Conservation (phyloP, 805 yeast species). For the Saccharomycopsis synnaedendra region DNA sequence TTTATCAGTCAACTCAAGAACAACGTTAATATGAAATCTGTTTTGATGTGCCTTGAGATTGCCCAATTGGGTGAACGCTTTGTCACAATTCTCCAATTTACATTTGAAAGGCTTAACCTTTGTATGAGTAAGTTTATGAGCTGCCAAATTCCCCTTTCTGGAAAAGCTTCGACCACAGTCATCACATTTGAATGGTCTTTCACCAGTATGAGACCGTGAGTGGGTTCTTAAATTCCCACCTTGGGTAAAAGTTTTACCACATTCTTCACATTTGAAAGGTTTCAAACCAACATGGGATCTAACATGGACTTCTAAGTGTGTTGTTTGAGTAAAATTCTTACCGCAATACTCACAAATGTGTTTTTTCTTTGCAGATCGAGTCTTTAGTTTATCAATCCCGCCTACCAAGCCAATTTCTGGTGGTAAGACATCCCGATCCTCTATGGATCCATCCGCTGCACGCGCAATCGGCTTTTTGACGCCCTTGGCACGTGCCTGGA, state of each 20-base stretch:
- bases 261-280: conserved; percentile 70
- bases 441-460: conserved; percentile 62
- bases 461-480: conserved; percentile 52
- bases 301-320: conserved; percentile 83
- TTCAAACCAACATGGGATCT: conserved; percentile 80
- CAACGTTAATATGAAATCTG: conserved; percentile 66
- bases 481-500: conserved; percentile 79
- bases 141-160: conserved; percentile 84
- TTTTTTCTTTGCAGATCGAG: conserved; percentile 29
- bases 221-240: conserved; percentile 87
- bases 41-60: conserved; percentile 92
- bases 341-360: conserved; percentile 70
- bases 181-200: conserved; percentile 77
- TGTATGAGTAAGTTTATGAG: conserved; percentile 76
- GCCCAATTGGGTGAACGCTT: conserved; percentile 84
- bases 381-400: conserved; percentile 59
- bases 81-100: conserved; percentile 69
- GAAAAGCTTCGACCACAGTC: conserved; percentile 70
- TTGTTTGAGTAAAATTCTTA: conserved; percentile 77
- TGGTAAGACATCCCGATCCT: conserved; percentile 40
- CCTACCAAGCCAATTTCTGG: conserved; percentile 61
- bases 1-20: conserved; percentile 53
- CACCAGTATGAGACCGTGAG: conserved; percentile 80
- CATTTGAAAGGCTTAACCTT: conserved; percentile 71
- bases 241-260: conserved; percentile 78